Percentiles rank a stretch among this genome's conserved stretches.
Conservation (phyloP, 331 rosid species). For the Telfairia occidentalis region DNA sequence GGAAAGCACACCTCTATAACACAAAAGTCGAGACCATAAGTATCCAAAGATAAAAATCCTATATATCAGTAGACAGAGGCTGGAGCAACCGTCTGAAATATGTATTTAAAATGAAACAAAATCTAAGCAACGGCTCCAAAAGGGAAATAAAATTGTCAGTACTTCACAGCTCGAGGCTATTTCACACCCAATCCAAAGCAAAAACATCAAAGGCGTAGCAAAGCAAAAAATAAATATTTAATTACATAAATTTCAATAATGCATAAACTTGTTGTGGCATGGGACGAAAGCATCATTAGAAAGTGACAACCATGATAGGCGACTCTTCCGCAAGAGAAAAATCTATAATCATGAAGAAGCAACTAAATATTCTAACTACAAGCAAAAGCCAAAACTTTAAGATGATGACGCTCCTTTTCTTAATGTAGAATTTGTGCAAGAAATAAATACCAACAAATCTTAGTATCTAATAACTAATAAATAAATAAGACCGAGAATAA, state of each 20-base stretch:
- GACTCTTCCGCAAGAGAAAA: not conserved
- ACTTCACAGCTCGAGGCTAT: not conserved
- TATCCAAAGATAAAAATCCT: slow-evolving; percentile 1
- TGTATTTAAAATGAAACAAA: not conserved
- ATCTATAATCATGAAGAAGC: not conserved
- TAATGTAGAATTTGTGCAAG: not conserved
- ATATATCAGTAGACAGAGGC: slow-evolving; percentile 8
- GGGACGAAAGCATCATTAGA: not conserved
- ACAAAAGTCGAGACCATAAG: slow-evolving; percentile 27
- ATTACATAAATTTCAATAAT: not conserved
- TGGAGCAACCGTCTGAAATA: not conserved
- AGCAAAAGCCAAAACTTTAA: not conserved
- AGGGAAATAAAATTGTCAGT: not conserved
- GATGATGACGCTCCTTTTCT: not conserved
- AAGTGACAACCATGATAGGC: not conserved
- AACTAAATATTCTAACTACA: not conserved
- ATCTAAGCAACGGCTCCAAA: not conserved
- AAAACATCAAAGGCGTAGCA: not conserved
- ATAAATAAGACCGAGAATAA: not conserved
- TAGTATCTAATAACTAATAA: not conserved
- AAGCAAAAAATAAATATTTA: not conserved
- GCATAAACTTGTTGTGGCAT: not conserved
- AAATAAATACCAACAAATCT: not conserved
- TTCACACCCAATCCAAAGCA: not conserved
- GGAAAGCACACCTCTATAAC: slow-evolving; percentile 34